Percentiles rank a stretch among this genome's conserved stretches.
These are phyloP conservation scores for Cladophialophora exuberans DNA, from an alignment of 2,329 filamentous ascomycete genomes.

Conservation along the genomic window DNA sequence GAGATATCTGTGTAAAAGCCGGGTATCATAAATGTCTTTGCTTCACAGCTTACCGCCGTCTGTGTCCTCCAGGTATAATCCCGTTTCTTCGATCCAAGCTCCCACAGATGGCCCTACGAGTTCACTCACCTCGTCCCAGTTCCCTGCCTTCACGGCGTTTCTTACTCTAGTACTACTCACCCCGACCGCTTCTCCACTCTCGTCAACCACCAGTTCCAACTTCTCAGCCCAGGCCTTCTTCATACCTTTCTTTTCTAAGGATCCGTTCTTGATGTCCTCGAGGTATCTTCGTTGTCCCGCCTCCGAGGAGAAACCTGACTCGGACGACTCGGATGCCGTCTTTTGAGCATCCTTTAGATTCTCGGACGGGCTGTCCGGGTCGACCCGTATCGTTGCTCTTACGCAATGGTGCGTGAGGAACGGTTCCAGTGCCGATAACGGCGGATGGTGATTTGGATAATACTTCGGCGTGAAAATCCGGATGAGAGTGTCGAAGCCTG, in stretches of 20 bases:
- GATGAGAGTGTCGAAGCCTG: constrained; percentile 53
- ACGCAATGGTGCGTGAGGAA: constrained; percentile 49
- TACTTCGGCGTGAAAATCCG: constrained; percentile 55
- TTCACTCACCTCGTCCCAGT: constrained; percentile 39
- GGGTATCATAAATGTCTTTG: background rate
- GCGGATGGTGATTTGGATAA: constrained; percentile 48
- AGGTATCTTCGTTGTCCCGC: constrained; percentile 46
- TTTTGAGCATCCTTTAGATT: constrained; percentile 43
- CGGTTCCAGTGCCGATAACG: constrained; percentile 44
- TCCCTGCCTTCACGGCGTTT: constrained; percentile 38
- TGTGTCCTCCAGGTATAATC: constrained; percentile 17
- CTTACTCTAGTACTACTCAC: constrained; percentile 51
- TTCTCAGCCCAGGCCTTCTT: constrained; percentile 47
- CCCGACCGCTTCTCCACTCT: constrained; percentile 35
- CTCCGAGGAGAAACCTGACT: background rate
- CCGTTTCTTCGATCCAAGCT: constrained; percentile 25
- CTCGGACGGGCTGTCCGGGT: constrained; percentile 16
- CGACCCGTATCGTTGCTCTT: constrained; percentile 45
- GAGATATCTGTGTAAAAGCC: background rate
- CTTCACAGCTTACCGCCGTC: background rate
- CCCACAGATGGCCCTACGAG: constrained; percentile 36
- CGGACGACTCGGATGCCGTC: constrained; percentile 6
- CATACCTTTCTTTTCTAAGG: constrained; percentile 41
- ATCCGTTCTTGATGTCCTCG: constrained; percentile 37
- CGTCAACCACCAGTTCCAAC: constrained; percentile 46